Evolutionary conservation across 2,329 filamentous ascomycete species (phyloP).

Genomic region (Scedosporium minutisporum): DNA sequence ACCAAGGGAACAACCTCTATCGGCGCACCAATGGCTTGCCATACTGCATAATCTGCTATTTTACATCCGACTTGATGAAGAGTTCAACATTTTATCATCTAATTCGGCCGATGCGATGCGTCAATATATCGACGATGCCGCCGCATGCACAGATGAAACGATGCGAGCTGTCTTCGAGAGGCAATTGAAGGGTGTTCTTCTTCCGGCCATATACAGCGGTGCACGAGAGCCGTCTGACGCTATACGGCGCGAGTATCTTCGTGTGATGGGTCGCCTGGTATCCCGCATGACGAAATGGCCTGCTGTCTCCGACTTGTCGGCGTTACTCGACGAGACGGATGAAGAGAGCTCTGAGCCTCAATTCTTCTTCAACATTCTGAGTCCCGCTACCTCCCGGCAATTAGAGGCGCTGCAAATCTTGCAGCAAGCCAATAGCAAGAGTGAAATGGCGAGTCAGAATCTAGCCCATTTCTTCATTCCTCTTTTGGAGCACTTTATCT

Average conservation of each 20-base stretch:
- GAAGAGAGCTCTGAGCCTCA: conserved; percentile 58
- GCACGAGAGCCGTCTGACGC: conserved; percentile 72
- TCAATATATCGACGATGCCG: conserved; percentile 60
- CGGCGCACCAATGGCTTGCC: conserved; percentile 72
- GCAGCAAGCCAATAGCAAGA: conserved; percentile 53
- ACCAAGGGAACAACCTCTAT: conserved; percentile 48
- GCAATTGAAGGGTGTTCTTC: conserved; percentile 54
- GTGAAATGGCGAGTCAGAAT: conserved; percentile 64
- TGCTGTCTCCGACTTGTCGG: conserved; percentile 63
- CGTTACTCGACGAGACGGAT: conserved; percentile 50
- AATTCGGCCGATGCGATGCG: conserved; percentile 77
- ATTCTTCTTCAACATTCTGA: conserved; percentile 88
- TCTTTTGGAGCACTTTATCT: conserved; percentile 87
- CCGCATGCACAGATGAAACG: conserved; percentile 24
- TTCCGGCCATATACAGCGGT: conserved; percentile 69
- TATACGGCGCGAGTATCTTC: conserved; percentile 72
- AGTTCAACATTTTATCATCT: conserved; percentile 69
- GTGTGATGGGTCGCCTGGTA: conserved; percentile 70
- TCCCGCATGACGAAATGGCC: conserved; percentile 59
- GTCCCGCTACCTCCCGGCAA: conserved; percentile 79
- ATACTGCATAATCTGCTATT: conserved; percentile 83
- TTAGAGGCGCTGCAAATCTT: conserved; percentile 74
- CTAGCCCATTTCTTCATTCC: conserved; percentile 82
- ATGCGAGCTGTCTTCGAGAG: conserved; percentile 40
- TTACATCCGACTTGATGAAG: conserved; percentile 76